phyloP scores from a whole-genome alignment of 1,284 basidiomycete genomes.

The Meira miltonrushii region DNA sequence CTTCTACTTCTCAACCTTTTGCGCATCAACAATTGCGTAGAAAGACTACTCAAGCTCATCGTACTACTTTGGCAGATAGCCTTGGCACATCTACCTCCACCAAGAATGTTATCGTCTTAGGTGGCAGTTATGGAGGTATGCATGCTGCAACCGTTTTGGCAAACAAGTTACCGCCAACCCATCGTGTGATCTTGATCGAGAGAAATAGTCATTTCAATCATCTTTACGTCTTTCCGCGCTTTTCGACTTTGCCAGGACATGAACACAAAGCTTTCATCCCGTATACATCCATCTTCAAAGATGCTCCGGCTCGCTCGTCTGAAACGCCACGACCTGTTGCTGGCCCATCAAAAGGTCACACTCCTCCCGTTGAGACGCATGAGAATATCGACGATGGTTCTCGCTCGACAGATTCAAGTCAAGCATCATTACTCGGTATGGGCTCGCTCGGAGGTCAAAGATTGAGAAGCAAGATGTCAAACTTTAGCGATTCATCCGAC shows the following conservation, averaged over 20 bases:
- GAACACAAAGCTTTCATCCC: slow-evolving; percentile 67
- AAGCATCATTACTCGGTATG: slow-evolving; percentile 4
- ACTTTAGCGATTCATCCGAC: neutral
- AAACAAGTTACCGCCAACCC: slow-evolving; percentile 51
- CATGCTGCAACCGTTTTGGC: slow-evolving; percentile 54
- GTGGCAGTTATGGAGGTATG: slow-evolving; percentile 50
- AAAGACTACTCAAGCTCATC: too few relatives aligned
- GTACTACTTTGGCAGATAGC: neutral
- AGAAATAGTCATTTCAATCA: slow-evolving; percentile 57
- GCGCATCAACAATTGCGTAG: too few relatives aligned
- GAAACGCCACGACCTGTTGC: neutral
- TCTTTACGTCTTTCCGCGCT: slow-evolving; percentile 62
- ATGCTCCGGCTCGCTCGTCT: slow-evolving; percentile 58
- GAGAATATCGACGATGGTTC: neutral
- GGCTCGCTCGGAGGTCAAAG: neutral
- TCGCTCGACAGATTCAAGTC: neutral
- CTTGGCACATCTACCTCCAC: slow-evolving; percentile 3
- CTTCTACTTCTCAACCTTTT: too few relatives aligned
- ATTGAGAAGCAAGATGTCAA: neutral
- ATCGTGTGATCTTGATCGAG: slow-evolving; percentile 56
- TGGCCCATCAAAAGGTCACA: neutral
- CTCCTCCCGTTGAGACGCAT: neutral
- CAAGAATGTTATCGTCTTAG: slow-evolving; percentile 52
- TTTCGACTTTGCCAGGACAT: slow-evolving; percentile 63
- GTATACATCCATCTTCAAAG: slow-evolving; percentile 69